Conservation (phyloP, 805 yeast genomes). For the Saccharomycopsis sp. region DNA sequence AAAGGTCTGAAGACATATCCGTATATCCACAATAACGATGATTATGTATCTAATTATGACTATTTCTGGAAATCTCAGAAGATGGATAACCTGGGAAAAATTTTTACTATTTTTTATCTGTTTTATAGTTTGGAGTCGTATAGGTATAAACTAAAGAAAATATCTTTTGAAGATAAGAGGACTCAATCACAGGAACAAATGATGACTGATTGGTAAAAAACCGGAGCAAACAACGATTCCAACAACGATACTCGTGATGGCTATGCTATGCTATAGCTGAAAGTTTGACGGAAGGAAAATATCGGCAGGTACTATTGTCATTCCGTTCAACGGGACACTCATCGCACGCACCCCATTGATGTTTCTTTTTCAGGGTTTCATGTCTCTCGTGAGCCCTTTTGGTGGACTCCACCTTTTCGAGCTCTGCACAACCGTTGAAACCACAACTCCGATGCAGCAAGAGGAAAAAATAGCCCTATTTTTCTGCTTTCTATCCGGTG, state of each 20-base stretch:
- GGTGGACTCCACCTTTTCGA: background rate
- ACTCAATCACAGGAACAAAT: background rate
- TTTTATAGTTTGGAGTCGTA: background rate
- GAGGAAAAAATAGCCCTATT: background rate
- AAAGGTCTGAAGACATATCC: conserved; percentile 8
- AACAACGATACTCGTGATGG: background rate
- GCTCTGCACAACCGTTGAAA: background rate
- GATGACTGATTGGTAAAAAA: too few species aligned
- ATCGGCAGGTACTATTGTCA: background rate
- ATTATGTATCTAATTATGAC: background rate
- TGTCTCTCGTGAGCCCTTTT: background rate
- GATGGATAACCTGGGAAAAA: background rate
- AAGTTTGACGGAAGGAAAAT: background rate
- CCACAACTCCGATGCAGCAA: background rate
- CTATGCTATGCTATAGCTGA: too few species aligned
- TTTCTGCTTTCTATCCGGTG: too few species aligned
- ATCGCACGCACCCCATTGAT: background rate
- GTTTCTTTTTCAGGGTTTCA: background rate
- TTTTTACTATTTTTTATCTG: background rate
- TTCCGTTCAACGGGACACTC: background rate
- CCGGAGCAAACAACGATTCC: too few species aligned
- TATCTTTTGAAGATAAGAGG: background rate
- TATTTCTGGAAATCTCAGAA: background rate
- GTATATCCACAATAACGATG: conserved; percentile 26
- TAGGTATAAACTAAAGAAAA: background rate